These are phyloP conservation scores for Lachancea thermotolerans DNA, from an alignment of 805 yeast genomes.

Conservation along the genomic window DNA sequence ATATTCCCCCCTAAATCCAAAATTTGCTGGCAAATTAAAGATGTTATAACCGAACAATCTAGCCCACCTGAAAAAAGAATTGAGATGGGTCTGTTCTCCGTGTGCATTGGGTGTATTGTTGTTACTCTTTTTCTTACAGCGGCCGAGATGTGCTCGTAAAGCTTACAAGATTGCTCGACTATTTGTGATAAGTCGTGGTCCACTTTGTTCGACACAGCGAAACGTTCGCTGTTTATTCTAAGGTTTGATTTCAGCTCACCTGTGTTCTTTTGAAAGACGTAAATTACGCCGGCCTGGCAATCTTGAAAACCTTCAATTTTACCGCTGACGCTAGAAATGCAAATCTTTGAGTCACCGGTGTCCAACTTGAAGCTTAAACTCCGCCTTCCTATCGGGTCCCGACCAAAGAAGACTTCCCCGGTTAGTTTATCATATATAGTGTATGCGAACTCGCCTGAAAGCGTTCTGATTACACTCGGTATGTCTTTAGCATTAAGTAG, in stretches of 20 bases:
- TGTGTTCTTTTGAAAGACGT: constrained; percentile 33
- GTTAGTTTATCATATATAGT: constrained; percentile 38
- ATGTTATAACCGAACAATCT: constrained; percentile 81
- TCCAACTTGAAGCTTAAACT: constrained; percentile 48
- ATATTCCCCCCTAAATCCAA: constrained; percentile 17
- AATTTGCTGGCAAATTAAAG: constrained; percentile 33
- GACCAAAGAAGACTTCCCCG: constrained; percentile 59
- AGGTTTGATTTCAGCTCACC: constrained; percentile 14
- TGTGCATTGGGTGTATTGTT: constrained; percentile 53
- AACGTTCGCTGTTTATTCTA: constrained; percentile 12
- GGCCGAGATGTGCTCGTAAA: constrained; percentile 28
- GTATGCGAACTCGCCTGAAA: constrained; percentile 84
- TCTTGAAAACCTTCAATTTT: constrained; percentile 37
- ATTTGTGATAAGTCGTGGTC: constrained; percentile 17
- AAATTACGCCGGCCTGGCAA: constrained; percentile 48
- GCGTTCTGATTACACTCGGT: constrained; percentile 30
- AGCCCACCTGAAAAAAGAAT: constrained; percentile 90
- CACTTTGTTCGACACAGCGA: constrained; percentile 15
- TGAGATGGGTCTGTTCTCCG: constrained; percentile 38
- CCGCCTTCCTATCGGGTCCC: constrained; percentile 78
- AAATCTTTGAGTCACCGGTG: constrained; percentile 23
- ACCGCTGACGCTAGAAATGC: constrained; percentile 40
- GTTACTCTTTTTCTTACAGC: constrained; percentile 47
- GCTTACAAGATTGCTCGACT: constrained; percentile 8
- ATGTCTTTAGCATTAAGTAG: constrained; percentile 32